phyloP scores from a whole-genome alignment of 768 basidiomycete species.

The Coprinopsis sp. region DNA sequence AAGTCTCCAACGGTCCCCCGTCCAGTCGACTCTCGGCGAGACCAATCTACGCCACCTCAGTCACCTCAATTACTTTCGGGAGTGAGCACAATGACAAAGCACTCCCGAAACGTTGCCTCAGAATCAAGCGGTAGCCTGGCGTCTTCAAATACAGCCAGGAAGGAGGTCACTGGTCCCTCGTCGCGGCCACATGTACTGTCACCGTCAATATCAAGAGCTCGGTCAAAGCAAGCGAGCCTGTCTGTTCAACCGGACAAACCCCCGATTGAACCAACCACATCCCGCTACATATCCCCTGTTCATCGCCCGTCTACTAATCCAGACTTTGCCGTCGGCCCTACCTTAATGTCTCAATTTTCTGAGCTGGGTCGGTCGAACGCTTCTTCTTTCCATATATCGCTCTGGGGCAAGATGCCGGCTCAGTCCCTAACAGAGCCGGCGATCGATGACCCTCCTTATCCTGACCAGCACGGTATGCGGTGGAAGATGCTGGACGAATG shows the following conservation, averaged over 20 bases:
- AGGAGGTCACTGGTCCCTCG: no score
- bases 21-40: slow-evolving; percentile 1
- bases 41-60: background rate
- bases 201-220: background rate
- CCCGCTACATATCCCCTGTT: slow-evolving; percentile 74
- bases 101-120: no score
- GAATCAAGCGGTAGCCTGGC: no score
- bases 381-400: slow-evolving; percentile 47
- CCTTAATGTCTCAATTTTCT: slow-evolving; percentile 40
- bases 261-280: slow-evolving; percentile 12
- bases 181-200: slow-evolving; percentile 1
- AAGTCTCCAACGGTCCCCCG: background rate
- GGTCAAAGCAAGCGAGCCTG: background rate
- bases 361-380: slow-evolving; percentile 24
- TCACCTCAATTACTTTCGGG: slow-evolving; percentile 1
- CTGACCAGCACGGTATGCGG: slow-evolving; percentile 16
- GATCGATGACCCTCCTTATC: slow-evolving; percentile 1
- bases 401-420: slow-evolving; percentile 47
- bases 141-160: no score
- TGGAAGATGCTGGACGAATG: slow-evolving; percentile 72
- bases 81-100: no score
- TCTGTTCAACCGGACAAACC: background rate
- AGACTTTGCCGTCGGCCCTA: slow-evolving; percentile 46
- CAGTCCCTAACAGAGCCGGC: background rate
- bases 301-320: slow-evolving; percentile 87